Conservation (phyloP, 2,329 filamentous ascomycete species). For the Shiraia sp. region DNA sequence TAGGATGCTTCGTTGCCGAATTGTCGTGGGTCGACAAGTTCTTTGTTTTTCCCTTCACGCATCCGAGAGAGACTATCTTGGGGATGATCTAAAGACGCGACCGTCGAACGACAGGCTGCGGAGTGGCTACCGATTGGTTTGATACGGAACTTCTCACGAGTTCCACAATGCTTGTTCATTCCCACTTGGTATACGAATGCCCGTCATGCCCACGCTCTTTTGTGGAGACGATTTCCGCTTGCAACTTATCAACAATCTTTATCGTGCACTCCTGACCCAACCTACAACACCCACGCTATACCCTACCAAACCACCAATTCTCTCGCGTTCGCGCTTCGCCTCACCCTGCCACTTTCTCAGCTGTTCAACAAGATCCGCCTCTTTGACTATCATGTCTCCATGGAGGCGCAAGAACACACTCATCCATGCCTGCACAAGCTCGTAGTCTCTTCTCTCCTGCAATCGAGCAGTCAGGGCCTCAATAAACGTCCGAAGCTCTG, state of each 20-base stretch:
- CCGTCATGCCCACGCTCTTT: no score
- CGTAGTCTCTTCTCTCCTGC: conserved; percentile 76
- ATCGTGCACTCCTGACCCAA: conserved; percentile 66
- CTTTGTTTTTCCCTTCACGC: no score
- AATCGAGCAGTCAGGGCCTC: conserved; percentile 75
- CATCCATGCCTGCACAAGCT: conserved; percentile 97
- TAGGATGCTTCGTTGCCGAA: no score
- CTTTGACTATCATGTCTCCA: conserved; percentile 59
- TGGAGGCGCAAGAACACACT: conserved; percentile 86
- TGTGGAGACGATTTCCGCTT: no score
- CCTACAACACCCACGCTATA: conserved; percentile 86
- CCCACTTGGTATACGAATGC: no score
- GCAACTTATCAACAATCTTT: background rate
- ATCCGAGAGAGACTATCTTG: no score
- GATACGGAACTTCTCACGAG: no score
- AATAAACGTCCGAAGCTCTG: conserved; percentile 79
- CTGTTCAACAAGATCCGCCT: conserved; percentile 59
- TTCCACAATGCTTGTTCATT: no score
- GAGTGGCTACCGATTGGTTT: no score
- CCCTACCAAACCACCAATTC: conserved; percentile 76
- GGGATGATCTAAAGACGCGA: no score
- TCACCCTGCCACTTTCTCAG: conserved; percentile 72
- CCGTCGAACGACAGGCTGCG: no score
- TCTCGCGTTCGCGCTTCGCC: conserved; percentile 70
- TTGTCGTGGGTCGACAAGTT: no score